Conservation (phyloP, 495 filamentous ascomycete genomes). For the Penicillium macrosclerotiorum region DNA sequence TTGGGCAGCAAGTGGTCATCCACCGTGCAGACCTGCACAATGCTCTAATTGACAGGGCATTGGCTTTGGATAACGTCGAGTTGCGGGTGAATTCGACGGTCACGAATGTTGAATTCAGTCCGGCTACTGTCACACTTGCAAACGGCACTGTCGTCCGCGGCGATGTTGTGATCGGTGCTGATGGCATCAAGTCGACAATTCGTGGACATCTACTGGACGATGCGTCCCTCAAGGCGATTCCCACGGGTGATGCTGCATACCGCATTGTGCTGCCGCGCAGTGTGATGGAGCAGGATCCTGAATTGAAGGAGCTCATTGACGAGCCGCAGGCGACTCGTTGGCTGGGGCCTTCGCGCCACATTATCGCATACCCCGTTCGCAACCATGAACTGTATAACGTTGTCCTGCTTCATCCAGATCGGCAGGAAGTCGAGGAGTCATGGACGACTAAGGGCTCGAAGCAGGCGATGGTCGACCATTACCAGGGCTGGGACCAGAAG, state of each 20-base stretch:
- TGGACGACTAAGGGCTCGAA: slow-evolving; percentile 46
- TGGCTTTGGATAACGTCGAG: slow-evolving; percentile 35
- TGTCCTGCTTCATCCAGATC: slow-evolving; percentile 42
- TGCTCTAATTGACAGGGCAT: slow-evolving; percentile 35
- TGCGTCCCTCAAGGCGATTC: slow-evolving; percentile 24
- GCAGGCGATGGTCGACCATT: slow-evolving; percentile 40
- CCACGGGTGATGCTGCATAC: slow-evolving; percentile 47
- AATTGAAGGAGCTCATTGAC: slow-evolving; percentile 32
- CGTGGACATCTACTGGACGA: slow-evolving; percentile 32
- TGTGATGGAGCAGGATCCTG: slow-evolving; percentile 36
- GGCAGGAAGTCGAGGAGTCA: slow-evolving; percentile 36
- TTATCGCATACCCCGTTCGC: slow-evolving; percentile 44
- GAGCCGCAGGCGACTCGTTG: slow-evolving; percentile 42
- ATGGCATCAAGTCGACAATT: slow-evolving; percentile 46
- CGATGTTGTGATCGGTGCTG: slow-evolving; percentile 46
- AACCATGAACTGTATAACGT: slow-evolving; percentile 45
- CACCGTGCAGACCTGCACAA: slow-evolving; percentile 48
- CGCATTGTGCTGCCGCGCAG: slow-evolving; percentile 39
- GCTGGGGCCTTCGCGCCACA: slow-evolving; percentile 44
- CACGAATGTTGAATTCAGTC: slow-evolving; percentile 28
- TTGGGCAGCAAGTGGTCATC: slow-evolving; percentile 42
- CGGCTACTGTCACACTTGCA: slow-evolving; percentile 32
- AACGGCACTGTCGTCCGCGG: slow-evolving; percentile 33
- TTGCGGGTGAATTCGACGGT: slow-evolving; percentile 35
- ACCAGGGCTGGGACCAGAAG: slow-evolving; percentile 35